These are phyloP conservation scores for Lentinula detonsa DNA, from an alignment of 768 basidiomycete species.

Conservation along the genomic window DNA sequence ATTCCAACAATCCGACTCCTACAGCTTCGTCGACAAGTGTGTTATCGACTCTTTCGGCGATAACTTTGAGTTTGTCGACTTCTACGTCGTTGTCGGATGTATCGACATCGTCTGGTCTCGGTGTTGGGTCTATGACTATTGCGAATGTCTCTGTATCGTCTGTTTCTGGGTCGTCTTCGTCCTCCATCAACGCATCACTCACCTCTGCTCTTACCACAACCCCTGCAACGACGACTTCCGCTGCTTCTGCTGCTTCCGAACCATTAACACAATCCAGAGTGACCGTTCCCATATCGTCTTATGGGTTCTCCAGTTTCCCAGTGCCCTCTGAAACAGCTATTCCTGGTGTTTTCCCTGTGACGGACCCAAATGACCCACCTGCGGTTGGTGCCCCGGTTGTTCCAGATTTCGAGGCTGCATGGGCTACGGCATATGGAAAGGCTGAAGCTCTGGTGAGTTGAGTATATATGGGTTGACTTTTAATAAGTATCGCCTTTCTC, in stretches of 20 bases:
- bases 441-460: constrained; percentile 30
- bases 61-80: neutral
- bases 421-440: constrained; percentile 53
- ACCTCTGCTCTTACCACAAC: neutral
- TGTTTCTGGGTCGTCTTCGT: neutral
- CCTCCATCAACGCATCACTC: neutral
- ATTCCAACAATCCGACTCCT: neutral
- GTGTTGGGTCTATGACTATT: neutral
- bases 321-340: constrained; percentile 50
- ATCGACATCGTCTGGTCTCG: neutral
- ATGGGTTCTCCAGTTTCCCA: constrained; percentile 55
- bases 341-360: constrained; percentile 45
- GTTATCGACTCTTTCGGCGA: neutral
- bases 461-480: neutral
- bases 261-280: constrained; percentile 1
- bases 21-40: neutral
- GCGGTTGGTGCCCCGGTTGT: constrained; percentile 33
- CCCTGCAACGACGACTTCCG: neutral
- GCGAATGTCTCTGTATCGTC: neutral
- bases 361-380: constrained; percentile 54
- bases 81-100: neutral
- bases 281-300: constrained; percentile 31
- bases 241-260: neutral
- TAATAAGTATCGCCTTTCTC: neutral
- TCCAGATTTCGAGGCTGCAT: constrained; percentile 45